Percentiles rank a stretch among this genome's conserved stretches.
Conservation (phyloP, 139 green algal genomes). For the Astrephomene gubernaculifera region DNA sequence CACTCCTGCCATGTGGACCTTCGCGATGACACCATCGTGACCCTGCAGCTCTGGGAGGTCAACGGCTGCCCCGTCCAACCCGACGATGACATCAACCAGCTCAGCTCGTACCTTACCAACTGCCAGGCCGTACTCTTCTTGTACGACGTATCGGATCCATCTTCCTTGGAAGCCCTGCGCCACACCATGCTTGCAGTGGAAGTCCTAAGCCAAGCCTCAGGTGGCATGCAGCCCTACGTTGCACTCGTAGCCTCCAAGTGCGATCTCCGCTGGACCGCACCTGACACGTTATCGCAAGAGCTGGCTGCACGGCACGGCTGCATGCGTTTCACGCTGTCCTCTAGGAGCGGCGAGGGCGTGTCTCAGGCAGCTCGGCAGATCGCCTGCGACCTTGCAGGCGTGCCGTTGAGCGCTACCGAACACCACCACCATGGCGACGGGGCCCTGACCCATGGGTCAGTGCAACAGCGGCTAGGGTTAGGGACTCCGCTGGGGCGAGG, state of each 20-base stretch:
- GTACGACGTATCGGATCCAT: constrained; percentile 6
- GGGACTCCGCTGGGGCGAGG: too few relatives aligned
- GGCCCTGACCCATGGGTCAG: too few relatives aligned
- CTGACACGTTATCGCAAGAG: background rate
- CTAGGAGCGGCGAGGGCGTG: constrained; percentile 8
- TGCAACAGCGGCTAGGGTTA: too few relatives aligned
- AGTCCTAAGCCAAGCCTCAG: background rate
- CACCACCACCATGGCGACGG: too few relatives aligned
- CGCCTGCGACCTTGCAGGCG: constrained; percentile 27
- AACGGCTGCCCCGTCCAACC: constrained; percentile 13
- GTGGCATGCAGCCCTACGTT: constrained; percentile 24
- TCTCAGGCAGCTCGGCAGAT: background rate
- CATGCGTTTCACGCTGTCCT: constrained; percentile 5
- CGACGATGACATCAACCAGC: background rate
- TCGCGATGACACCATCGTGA: constrained; percentile 19
- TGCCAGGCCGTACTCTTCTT: constrained; percentile 30
- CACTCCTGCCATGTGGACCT: constrained; percentile 19
- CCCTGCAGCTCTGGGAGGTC: constrained; percentile 41
- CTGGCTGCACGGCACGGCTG: constrained; percentile 32
- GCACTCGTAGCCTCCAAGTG: constrained; percentile 20
- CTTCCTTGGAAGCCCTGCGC: background rate
- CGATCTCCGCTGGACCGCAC: background rate
- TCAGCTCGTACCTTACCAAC: constrained; percentile 11
- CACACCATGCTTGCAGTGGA: background rate
- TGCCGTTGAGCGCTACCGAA: constrained; percentile 8